Conservation (phyloP, 23 red algal genomes). For the Gracilaria domingensis region DNA sequence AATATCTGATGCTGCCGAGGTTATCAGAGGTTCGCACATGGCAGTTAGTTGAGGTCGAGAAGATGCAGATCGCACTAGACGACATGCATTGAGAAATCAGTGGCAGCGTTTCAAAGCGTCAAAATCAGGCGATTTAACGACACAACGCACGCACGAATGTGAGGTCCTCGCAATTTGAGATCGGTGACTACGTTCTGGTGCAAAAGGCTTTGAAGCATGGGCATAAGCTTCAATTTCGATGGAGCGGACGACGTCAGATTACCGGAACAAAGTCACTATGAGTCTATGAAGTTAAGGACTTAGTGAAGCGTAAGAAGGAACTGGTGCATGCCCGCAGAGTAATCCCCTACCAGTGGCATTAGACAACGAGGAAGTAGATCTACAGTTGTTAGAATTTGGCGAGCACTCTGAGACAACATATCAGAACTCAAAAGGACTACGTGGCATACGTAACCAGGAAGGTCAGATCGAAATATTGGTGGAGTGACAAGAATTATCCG, state of each 20-base stretch:
- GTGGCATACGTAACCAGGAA: too few relatives aligned
- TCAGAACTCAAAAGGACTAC: too few relatives aligned
- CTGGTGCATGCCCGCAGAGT: slow-evolving; percentile 18
- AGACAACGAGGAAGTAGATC: too few relatives aligned
- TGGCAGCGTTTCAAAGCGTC: neutral
- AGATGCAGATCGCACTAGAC: slow-evolving; percentile 6
- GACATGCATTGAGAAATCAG: slow-evolving; percentile 1
- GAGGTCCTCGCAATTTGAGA: neutral
- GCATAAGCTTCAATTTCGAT: slow-evolving; percentile 23
- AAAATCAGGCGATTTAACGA: neutral
- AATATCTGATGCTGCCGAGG: neutral
- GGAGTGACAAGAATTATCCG: too few relatives aligned
- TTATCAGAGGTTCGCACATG: neutral
- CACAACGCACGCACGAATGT: slow-evolving; percentile 42
- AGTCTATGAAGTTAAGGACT: slow-evolving; percentile 11
- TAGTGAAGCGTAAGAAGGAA: slow-evolving; percentile 31
- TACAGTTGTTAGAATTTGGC: too few relatives aligned
- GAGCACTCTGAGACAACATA: too few relatives aligned
- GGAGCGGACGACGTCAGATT: slow-evolving; percentile 23
- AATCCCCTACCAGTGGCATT: neutral
- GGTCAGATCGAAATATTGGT: too few relatives aligned
- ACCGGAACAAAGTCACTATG: neutral
- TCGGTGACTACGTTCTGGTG: slow-evolving; percentile 55
- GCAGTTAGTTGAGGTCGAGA: slow-evolving; percentile 36
- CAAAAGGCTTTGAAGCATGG: neutral